A percentile compares a stretch with the other conserved stretches of the same genome.
phyloP scores from a whole-genome alignment of 805 yeast species.

The Candida chauliodis region DNA sequence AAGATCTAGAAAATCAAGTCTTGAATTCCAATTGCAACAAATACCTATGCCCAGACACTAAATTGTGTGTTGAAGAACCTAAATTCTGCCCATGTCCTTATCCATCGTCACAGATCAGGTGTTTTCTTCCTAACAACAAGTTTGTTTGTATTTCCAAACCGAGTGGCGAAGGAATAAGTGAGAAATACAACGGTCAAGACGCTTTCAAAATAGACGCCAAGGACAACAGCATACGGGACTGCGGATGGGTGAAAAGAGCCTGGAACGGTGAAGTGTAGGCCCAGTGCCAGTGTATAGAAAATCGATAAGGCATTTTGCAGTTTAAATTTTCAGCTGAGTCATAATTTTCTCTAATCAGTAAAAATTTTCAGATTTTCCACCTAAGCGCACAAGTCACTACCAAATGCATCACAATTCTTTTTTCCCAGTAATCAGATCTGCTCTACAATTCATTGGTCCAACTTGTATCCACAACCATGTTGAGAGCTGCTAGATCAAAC shows the following conservation, averaged over 20 bases:
- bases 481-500: conserved; percentile 7
- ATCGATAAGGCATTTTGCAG: conserved; percentile 2
- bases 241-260: conserved; percentile 80
- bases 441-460: conserved; percentile 5
- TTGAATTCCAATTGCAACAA: conserved; percentile 49
- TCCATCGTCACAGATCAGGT: conserved; percentile 80
- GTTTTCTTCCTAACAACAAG: conserved; percentile 66
- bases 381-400: conserved; percentile 6
- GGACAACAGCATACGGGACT: conserved; percentile 60
- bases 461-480: conserved; percentile 7
- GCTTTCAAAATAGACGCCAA: conserved; percentile 48
- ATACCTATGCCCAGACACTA: conserved; percentile 81
- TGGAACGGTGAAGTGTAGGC: conserved; percentile 46
- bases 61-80: conserved; percentile 66
- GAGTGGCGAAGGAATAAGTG: conserved; percentile 35
- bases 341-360: too few relatives aligned
- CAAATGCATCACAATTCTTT: conserved; percentile 1
- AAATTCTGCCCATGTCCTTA: conserved; percentile 87
- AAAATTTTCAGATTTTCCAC: conserved; percentile 2
- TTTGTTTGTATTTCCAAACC: conserved; percentile 85
- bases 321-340: neutral
- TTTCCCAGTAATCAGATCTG: conserved; percentile 9
- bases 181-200: conserved; percentile 36
- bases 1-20: conserved; percentile 36
- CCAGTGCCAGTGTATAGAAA: neutral